Percentiles rank a stretch among this genome's conserved stretches.
Conservation (phyloP, 257 asterid species). For the Nicotiana attenuata region DNA sequence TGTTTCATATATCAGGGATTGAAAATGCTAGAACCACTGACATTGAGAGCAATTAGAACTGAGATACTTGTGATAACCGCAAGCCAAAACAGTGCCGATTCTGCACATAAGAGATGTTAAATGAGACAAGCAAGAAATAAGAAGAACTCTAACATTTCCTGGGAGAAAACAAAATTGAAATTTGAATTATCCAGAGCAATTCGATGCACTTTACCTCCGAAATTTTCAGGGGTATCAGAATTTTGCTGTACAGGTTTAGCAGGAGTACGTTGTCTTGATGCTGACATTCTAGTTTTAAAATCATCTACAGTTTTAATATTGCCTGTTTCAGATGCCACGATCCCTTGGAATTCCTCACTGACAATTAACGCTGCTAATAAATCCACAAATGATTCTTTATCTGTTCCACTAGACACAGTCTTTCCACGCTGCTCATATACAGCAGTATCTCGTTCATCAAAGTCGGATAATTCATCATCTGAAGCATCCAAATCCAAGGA, state of each 20-base stretch:
- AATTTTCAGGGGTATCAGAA: constrained; percentile 35
- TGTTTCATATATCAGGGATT: constrained; percentile 53
- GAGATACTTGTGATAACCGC: constrained; percentile 67
- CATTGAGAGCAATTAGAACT: constrained; percentile 64
- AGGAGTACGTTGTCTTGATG: constrained; percentile 30
- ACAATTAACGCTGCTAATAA: constrained; percentile 73
- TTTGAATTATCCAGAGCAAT: not conserved
- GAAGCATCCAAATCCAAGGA: constrained; percentile 34
- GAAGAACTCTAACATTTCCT: not conserved
- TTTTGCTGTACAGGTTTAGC: constrained; percentile 31
- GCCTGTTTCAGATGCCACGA: constrained; percentile 71
- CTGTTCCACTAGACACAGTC: constrained; percentile 30
- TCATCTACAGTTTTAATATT: constrained; percentile 36
- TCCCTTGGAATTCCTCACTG: constrained; percentile 93
- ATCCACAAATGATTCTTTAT: constrained; percentile 76
- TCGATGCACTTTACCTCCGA: constrained; percentile 41
- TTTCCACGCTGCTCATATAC: constrained; percentile 31
- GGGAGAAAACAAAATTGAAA: not conserved
- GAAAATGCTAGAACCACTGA: constrained; percentile 69
- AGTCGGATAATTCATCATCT: constrained; percentile 57
- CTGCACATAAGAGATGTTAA: constrained; percentile 41
- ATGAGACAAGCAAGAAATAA: constrained; percentile 5
- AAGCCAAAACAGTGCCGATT: constrained; percentile 66
- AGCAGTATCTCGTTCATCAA: constrained; percentile 35
- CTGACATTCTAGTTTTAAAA: constrained; percentile 19